Evolutionary conservation across 306 rosid genomes (phyloP).

Genomic region (Castanospermum australe): DNA sequence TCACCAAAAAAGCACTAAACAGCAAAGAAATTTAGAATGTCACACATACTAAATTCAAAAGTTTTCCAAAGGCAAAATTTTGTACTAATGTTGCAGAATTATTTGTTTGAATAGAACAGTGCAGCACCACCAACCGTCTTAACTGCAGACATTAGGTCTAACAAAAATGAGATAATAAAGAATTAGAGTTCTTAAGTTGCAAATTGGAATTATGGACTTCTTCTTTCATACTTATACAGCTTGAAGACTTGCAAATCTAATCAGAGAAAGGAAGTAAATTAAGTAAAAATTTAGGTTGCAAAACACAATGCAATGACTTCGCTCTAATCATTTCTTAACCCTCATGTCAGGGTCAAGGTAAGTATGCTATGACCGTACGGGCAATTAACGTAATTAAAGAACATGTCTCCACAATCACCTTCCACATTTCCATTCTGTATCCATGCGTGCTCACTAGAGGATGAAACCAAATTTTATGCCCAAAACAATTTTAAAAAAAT

Average conservation of each 20-base stretch:
- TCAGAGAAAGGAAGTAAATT: conserved; percentile 16
- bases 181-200: neutral
- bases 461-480: neutral
- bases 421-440: neutral
- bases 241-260: neutral
- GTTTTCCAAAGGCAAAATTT: neutral
- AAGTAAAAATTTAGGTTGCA: neutral
- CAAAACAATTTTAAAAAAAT: neutral
- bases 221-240: neutral
- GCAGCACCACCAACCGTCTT: neutral
- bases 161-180: neutral
- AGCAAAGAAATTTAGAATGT: neutral
- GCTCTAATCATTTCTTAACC: neutral
- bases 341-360: neutral
- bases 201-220: conserved; percentile 7
- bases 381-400: neutral
- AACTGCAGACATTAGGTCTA: neutral
- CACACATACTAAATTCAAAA: neutral
- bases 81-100: neutral
- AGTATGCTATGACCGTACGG: neutral
- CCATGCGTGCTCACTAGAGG: neutral
- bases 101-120: conserved; percentile 9
- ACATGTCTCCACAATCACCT: neutral
- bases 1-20: neutral
- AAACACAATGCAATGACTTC: neutral